Base-by-base conservation (phyloP, 2,329 filamentous ascomycete species). In the Arthroderma sp. region DNA sequence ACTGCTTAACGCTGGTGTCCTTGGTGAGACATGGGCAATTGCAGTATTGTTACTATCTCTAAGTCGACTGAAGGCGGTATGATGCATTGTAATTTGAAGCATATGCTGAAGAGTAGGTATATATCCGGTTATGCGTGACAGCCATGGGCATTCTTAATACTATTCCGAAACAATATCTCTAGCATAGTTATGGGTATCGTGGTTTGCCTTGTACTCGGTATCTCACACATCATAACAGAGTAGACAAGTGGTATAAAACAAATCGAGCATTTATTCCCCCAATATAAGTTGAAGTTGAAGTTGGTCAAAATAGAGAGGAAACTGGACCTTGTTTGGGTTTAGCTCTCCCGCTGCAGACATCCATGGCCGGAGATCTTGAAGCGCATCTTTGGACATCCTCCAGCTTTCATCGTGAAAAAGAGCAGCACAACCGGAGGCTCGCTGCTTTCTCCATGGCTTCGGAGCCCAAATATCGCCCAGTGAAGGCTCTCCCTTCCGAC, bases 401-500 rank as follows among this genome's bases (percentile, higher is more conserved):
- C 19, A 25, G 41, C 41, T 47, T n/a, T 44, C 41, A 47, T 1
- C 19, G 28, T 7, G 21, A 44, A 47, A 19, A 25, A 19, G 9
- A 5, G 19, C 8, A 23, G 21, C 21, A 47, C 7, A 1, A 6
- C 19, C 21, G 41, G 21, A 25, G 19, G 19, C 21, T 23, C 3
- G 41, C 19, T 25, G 3, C 41, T 47, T 23, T 23, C 19, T 47
- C 41, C 41, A 55, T 55, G 54, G 39, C 37, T 44, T 25, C 54
- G 13, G 38, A 31, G 25, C 7, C 25, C 11, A 47, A 52, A 55
- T 86, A 84, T 69, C 78, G 80, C 61, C 70, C 76, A n/a, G 76
- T 78, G 5, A 77, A 73, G 60, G 70, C 73, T 43, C 71, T 90
- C 11, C 81, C 84, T 0, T 81, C 78, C 58, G 82, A 86, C 64